phyloP scores from a whole-genome alignment of 345 rosid species.

The Linum lewisii region DNA sequence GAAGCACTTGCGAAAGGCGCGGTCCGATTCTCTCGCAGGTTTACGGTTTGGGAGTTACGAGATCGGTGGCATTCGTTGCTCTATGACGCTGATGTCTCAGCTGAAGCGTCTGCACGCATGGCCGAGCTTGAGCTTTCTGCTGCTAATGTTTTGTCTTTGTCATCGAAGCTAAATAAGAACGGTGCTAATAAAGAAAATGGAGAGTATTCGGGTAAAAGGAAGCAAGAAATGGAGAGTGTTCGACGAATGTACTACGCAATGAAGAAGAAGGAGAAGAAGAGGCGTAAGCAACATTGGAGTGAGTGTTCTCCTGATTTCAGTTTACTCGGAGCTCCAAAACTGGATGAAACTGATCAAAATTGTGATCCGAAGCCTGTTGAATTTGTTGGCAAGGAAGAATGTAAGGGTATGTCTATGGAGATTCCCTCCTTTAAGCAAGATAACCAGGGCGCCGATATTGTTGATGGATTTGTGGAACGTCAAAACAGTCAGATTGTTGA shows the following conservation, averaged over 20 bases:
- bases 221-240: conserved; percentile 4
- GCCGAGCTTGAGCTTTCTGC: conserved; percentile 2
- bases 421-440: not conserved
- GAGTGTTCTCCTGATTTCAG: not conserved
- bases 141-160: not conserved
- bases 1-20: conserved; percentile 10
- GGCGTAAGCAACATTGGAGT: not conserved
- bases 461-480: not conserved
- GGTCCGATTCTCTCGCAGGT: conserved; percentile 8
- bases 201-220: conserved; percentile 1
- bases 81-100: conserved; percentile 5
- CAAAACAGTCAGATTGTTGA: not conserved
- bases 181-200: not conserved
- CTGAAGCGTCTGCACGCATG: conserved; percentile 9
- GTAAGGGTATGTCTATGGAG: not conserved
- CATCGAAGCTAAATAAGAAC: not conserved
- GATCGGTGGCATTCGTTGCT: conserved; percentile 9
- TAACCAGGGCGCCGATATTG: not conserved
- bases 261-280: conserved; percentile 1
- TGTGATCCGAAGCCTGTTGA: not conserved
- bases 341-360: not conserved
- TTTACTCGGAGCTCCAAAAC: not conserved
- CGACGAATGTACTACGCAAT: conserved; percentile 2
- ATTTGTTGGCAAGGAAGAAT: not conserved
- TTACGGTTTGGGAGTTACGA: conserved; percentile 6